Evolutionary conservation across 164 flowering plant genomes (phyloP), one percentile per base, ranked within the genome.

Genomic region (Santalum album): DNA sequence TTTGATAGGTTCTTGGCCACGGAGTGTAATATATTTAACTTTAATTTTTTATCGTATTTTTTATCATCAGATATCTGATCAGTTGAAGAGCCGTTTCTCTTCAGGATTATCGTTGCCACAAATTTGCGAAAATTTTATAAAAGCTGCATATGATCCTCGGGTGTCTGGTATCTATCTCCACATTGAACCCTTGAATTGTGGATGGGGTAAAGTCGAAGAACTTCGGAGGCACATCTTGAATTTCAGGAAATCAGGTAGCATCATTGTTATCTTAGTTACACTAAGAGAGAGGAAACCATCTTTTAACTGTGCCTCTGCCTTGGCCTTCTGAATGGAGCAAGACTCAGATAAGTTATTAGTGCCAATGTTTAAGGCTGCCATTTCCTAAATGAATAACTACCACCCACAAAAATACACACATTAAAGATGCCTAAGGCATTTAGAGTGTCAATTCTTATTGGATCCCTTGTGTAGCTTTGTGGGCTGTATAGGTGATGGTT

Each of bases 131-230:
- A 91, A 91, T 64, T 74, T 91, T 18, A 57, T 65, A 51, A 91
- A 91, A 69, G 98, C 98, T 34, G 89, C 90, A 1, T 81, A 86
- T 72, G 98, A 91, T 77, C 90, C 98, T 64, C 88, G 98, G 23
- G 69, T 88, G 25, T 60, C 89, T 51, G 98, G 96, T 26, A 59
- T 88, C 25, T 91, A 88, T 73, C 84, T 91, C 60, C 98, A 91
- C 48, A 78, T 91, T 59, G 96, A 86, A 32, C 70, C 83, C 7
- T 68, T 91, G 64, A 72, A 59, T 54, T 88, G 95, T 65, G 98
- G 98, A 19, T 91, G 98, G 96, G 98, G 81, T 27, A 91, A 88
- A 74, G 79, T 83, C 57, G 98, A 91, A 73, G 98, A 88, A 70
- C 82, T 91, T 53, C 78, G 83, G 25, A 79, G 98, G 65, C 96